Percentiles rank a stretch among this genome's conserved stretches.
These are phyloP conservation scores for Osmanthus fragrans DNA, from an alignment of 257 asterid species.

Conservation along the genomic window DNA sequence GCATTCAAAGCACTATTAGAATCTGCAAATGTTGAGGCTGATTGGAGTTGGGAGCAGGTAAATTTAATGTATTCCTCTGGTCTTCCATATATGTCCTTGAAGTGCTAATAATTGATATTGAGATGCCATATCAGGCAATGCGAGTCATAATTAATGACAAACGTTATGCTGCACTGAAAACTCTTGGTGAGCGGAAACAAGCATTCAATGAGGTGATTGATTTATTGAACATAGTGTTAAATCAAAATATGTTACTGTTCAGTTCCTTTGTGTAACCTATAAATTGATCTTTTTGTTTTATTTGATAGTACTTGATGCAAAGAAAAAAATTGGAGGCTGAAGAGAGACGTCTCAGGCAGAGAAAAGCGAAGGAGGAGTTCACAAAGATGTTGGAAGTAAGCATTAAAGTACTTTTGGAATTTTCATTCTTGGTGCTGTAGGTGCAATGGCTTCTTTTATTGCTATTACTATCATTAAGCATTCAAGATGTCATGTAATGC, in stretches of 20 bases:
- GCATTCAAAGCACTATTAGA: constrained; percentile 86
- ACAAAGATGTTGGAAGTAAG: constrained; percentile 96
- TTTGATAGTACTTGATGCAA: constrained; percentile 88
- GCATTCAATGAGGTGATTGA: constrained; percentile 90
- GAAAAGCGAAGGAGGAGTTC: constrained; percentile 92
- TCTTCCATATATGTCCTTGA: constrained; percentile 21
- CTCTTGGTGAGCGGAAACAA: constrained; percentile 97
- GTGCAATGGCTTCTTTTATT: constrained; percentile 4
- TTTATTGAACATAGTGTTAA: constrained; percentile 7
- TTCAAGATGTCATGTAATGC: background rate
- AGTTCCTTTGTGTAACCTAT: constrained; percentile 18
- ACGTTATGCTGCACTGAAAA: constrained; percentile 88
- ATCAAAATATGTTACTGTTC: constrained; percentile 19
- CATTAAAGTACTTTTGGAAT: constrained; percentile 19
- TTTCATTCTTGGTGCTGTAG: background rate
- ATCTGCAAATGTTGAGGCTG: constrained; percentile 86
- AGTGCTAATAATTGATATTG: constrained; percentile 20
- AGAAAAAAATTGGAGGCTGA: constrained; percentile 94
- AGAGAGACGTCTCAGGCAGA: constrained; percentile 88
- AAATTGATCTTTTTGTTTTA: constrained; percentile 6
- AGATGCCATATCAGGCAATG: constrained; percentile 69
- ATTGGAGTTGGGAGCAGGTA: constrained; percentile 99
- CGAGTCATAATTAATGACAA: constrained; percentile 88
- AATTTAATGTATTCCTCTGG: constrained; percentile 9
- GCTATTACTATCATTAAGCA: constrained; percentile 17